Evolutionary conservation across 139 green algal species (phyloP).

Genomic region (Picochlorum costavermella): DNA sequence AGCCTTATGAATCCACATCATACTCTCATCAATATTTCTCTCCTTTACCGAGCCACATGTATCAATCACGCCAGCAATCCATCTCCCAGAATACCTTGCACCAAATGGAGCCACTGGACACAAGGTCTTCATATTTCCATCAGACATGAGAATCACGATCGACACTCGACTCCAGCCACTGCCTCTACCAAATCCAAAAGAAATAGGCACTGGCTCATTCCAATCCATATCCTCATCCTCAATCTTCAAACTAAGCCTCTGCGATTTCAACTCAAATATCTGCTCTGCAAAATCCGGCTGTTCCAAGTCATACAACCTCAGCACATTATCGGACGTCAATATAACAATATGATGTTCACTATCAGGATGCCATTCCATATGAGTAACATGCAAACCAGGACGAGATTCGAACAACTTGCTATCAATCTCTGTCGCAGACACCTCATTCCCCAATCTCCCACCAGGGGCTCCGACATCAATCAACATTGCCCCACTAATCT

Average conservation of each 20-base stretch:
- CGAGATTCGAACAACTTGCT: slow-evolving; percentile 19
- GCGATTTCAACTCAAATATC: slow-evolving; percentile 37
- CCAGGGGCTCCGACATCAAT: not conserved
- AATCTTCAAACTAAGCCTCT: slow-evolving; percentile 10
- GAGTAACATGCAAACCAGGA: slow-evolving; percentile 31
- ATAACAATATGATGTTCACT: slow-evolving; percentile 39
- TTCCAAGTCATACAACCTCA: slow-evolving; percentile 37
- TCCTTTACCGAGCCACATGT: not conserved
- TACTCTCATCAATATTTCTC: not conserved
- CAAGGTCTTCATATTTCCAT: slow-evolving; percentile 36
- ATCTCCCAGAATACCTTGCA: slow-evolving; percentile 11
- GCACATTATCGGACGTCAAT: slow-evolving; percentile 25
- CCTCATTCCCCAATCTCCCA: not conserved
- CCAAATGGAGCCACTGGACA: slow-evolving; percentile 52
- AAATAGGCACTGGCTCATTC: slow-evolving; percentile 14
- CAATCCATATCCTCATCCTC: not conserved
- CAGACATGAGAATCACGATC: slow-evolving; percentile 33
- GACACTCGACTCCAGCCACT: slow-evolving; percentile 41
- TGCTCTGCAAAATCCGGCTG: slow-evolving; percentile 28
- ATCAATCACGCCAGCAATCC: not conserved
- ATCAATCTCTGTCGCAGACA: slow-evolving; percentile 22
- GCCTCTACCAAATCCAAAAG: slow-evolving; percentile 40
- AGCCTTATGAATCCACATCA: no score
- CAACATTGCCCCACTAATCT: slow-evolving; percentile 16
- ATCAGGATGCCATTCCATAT: slow-evolving; percentile 34